phyloP scores from a whole-genome alignment of 2,329 filamentous ascomycete genomes.

The Mycosphaerella sp. region DNA sequence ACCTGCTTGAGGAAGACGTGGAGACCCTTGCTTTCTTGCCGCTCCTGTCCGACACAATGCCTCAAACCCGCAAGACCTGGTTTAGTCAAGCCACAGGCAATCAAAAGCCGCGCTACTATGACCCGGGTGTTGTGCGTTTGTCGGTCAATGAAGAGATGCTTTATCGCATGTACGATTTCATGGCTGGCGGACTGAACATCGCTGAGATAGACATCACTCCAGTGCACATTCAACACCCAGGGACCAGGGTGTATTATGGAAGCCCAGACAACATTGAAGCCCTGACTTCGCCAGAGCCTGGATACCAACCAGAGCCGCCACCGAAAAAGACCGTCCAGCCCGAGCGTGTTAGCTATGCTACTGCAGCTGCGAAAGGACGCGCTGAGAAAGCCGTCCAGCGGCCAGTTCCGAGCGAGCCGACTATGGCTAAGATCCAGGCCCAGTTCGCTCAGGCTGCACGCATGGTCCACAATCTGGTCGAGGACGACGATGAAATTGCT shows the following conservation, averaged over 20 bases:
- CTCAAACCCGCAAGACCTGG: conserved; percentile 47
- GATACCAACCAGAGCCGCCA: conserved; percentile 35
- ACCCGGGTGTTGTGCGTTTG: conserved; percentile 46
- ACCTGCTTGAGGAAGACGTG: conserved; percentile 63
- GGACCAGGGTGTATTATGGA: conserved; percentile 25
- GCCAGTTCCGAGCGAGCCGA: conserved; percentile 13
- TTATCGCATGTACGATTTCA: conserved; percentile 57
- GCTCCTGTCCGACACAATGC: conserved; percentile 30
- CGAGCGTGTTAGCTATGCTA: conserved; percentile 30
- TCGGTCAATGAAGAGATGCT: conserved; percentile 59
- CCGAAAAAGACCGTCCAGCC: conserved; percentile 9
- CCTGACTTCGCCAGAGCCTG: conserved; percentile 32
- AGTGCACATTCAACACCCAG: conserved; percentile 17
- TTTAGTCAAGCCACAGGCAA: conserved; percentile 38
- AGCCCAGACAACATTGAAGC: conserved; percentile 21
- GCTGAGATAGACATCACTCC: conserved; percentile 41
- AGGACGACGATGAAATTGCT: conserved; percentile 41
- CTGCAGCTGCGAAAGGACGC: conserved; percentile 25
- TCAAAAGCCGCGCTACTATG: conserved; percentile 49
- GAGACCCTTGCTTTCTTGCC: conserved; percentile 61
- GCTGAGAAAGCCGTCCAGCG: conserved; percentile 15
- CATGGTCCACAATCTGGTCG: conserved; percentile 54
- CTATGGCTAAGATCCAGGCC: conserved; percentile 13
- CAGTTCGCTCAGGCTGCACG: conserved; percentile 47
- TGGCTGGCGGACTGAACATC: conserved; percentile 55